Percentiles rank a stretch among this genome's conserved stretches.
Evolutionary conservation across 176 grass and related monocot genomes (phyloP).

Genomic region (Zoysia japonica): DNA sequence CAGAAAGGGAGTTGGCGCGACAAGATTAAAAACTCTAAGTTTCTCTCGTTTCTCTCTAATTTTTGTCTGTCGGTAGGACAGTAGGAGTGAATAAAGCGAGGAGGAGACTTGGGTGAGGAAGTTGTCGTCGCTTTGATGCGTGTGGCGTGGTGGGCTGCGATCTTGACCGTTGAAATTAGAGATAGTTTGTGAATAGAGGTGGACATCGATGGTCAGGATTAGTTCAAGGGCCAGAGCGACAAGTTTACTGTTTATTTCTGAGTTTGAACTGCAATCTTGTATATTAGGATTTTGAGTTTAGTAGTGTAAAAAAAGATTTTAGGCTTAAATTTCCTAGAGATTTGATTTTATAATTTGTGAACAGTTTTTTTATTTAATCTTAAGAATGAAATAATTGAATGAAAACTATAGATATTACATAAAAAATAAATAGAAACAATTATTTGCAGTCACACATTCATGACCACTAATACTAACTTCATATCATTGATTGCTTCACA

Average conservation of each 20-base stretch:
- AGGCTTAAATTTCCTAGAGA: too few species aligned
- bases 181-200: not conserved
- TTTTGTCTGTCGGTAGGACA: not conserved
- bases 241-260: not conserved
- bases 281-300: not conserved
- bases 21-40: slow-evolving; percentile 27
- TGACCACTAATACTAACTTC: too few species aligned
- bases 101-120: not conserved
- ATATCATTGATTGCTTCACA: too few species aligned
- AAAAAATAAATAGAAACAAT: too few species aligned
- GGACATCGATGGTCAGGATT: not conserved
- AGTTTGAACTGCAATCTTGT: not conserved
- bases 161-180: slow-evolving; percentile 26
- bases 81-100: not conserved
- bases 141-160: not conserved
- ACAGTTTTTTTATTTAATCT: too few species aligned
- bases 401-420: too few species aligned
- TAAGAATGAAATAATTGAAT: too few species aligned
- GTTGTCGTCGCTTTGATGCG: not conserved
- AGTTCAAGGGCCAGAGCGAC: not conserved
- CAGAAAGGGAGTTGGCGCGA: too few species aligned
- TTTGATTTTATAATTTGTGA: too few species aligned
- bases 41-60: not conserved
- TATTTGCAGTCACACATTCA: too few species aligned
- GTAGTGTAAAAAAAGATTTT: too few species aligned